phyloP scores from a whole-genome alignment of 768 basidiomycete species.

The Tulasnella calospora region DNA sequence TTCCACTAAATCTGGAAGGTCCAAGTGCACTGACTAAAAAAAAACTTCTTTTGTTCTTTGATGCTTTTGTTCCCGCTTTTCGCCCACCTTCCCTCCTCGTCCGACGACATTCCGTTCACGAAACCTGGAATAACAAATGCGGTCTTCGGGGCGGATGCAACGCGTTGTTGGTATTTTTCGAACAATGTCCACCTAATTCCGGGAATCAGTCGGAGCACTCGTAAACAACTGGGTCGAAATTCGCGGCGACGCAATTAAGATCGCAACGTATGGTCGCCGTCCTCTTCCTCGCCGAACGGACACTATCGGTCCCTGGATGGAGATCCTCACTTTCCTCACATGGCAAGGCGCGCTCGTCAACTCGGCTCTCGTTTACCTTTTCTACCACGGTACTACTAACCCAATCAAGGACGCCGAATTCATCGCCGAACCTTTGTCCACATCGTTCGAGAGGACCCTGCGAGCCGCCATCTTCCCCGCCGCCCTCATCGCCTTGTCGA shows the following conservation, averaged over 20 bases:
- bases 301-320: constrained; percentile 92
- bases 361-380: constrained; percentile 85
- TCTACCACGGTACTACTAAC: constrained; percentile 48
- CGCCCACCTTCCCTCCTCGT: not conserved
- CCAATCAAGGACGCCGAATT: constrained; percentile 5
- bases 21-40: not conserved
- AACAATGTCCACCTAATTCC: not conserved
- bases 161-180: not conserved
- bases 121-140: not conserved
- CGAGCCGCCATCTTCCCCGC: constrained; percentile 43
- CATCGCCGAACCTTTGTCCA: constrained; percentile 32
- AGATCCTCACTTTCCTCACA: constrained; percentile 72
- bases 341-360: constrained; percentile 89
- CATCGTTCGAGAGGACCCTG: constrained; percentile 32
- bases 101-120: not conserved
- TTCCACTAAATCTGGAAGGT: not conserved
- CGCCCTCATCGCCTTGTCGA: constrained; percentile 66
- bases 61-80: constrained; percentile 7
- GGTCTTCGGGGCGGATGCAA: not conserved
- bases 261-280: constrained; percentile 74
- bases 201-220: constrained; percentile 61
- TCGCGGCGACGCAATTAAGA: constrained; percentile 92
- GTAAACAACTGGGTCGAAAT: constrained; percentile 91
- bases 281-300: constrained; percentile 85
- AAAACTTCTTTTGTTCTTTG: not conserved